Evolutionary conservation across 2,329 filamentous ascomycete species (phyloP).

Genomic region (Aphanoascus verrucosus): DNA sequence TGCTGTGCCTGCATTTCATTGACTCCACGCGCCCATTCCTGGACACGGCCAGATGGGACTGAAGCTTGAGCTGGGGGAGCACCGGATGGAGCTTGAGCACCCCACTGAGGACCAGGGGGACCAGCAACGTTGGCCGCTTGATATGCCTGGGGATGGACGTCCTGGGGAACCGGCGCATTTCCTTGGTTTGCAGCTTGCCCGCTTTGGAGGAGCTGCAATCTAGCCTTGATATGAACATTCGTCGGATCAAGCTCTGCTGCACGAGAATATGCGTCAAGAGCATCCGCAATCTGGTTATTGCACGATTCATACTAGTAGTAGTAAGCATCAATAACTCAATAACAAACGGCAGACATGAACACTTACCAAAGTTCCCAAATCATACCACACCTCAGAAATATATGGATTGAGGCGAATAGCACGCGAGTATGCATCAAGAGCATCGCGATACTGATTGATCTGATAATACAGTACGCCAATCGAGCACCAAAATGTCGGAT

Average conservation of each 20-base stretch:
- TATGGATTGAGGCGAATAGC: constrained; percentile 94
- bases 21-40: constrained; percentile 56
- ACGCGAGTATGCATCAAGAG: constrained; percentile 90
- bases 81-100: constrained; percentile 51
- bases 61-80: constrained; percentile 46
- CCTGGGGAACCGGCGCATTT: constrained; percentile 64
- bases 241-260: constrained; percentile 86
- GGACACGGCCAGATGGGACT: constrained; percentile 52
- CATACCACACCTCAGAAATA: constrained; percentile 99
- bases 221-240: constrained; percentile 93
- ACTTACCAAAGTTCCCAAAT: constrained; percentile 85
- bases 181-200: constrained; percentile 65
- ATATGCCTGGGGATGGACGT: constrained; percentile 91
- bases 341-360: constrained; percentile 6
- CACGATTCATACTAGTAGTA: constrained; percentile 76
- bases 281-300: constrained; percentile 96
- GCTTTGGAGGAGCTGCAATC: constrained; percentile 76
- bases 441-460: constrained; percentile 98
- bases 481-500: constrained; percentile 98
- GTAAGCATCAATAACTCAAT: constrained; percentile 23
- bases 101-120: constrained; percentile 82
- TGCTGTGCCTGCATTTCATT: constrained; percentile 55
- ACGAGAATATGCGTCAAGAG: constrained; percentile 86
- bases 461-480: constrained; percentile 98
- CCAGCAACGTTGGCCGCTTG: constrained; percentile 72